Evolutionary conservation across 2,329 filamentous ascomycete genomes (phyloP).

Genomic region (Uncinocarpus reesii): DNA sequence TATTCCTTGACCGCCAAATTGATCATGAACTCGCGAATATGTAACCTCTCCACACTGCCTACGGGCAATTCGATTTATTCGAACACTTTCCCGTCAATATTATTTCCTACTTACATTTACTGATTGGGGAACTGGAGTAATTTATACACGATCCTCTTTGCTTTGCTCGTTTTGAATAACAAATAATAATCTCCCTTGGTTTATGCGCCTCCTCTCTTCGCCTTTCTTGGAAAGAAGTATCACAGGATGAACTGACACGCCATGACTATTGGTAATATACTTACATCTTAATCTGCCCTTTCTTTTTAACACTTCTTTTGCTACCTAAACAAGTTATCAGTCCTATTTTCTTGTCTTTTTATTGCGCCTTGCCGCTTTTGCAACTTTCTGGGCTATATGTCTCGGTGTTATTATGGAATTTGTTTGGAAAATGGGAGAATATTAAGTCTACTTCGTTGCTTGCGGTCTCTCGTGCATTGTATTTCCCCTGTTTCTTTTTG

Average conservation of each 20-base stretch:
- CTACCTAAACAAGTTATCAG: neutral
- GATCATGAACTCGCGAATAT: conserved; percentile 89
- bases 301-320: neutral
- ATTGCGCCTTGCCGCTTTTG: neutral
- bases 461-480: neutral
- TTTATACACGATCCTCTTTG: neutral
- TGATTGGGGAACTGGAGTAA: neutral
- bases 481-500: neutral
- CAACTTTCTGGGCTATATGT: neutral
- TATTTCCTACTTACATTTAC: neutral
- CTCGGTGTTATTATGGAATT: conserved; percentile 4
- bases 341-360: neutral
- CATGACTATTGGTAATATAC: conserved; percentile 6
- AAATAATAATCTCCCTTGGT: conserved; percentile 3
- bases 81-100: neutral
- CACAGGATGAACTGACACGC: conserved; percentile 1
- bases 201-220: neutral
- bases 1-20: conserved; percentile 86
- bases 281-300: conserved; percentile 6
- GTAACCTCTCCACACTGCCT: no score
- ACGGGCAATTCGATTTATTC: no score
- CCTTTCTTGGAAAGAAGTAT: neutral
- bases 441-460: neutral
- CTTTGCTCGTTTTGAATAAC: conserved; percentile 2
- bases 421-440: conserved; percentile 1